Conservation (phyloP, 495 filamentous ascomycete species). For the Xylaria scruposa region DNA sequence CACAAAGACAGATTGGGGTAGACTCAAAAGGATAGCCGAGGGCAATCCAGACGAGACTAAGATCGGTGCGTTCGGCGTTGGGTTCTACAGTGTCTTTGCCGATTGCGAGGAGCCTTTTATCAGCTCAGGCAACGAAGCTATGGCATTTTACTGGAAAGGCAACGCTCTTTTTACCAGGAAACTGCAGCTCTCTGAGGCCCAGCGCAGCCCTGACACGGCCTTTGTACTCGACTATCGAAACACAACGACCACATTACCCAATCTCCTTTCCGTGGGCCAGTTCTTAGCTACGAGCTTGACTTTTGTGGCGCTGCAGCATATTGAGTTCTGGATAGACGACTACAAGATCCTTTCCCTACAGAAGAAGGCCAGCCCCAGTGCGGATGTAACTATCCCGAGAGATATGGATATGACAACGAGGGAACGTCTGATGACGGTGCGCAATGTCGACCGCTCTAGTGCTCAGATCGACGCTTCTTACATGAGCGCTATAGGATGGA, state of each 20-base stretch:
- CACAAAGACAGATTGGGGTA: conserved; percentile 84
- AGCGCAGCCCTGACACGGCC: conserved; percentile 73
- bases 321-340: conserved; percentile 91
- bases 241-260: conserved; percentile 80
- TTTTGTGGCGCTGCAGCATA: conserved; percentile 85
- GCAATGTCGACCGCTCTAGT: conserved; percentile 74
- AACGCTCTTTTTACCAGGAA: conserved; percentile 91
- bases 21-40: conserved; percentile 95
- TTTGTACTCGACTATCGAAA: conserved; percentile 95
- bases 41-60: conserved; percentile 99
- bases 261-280: conserved; percentile 81
- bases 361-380: conserved; percentile 83
- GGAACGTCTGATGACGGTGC: conserved; percentile 84
- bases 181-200: conserved; percentile 67
- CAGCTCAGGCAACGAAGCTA: conserved; percentile 85
- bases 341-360: conserved; percentile 75
- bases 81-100: conserved; percentile 98
- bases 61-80: conserved; percentile 98
- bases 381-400: conserved; percentile 73
- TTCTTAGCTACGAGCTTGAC: conserved; percentile 95
- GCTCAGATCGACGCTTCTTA: conserved; percentile 91
- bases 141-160: conserved; percentile 99
- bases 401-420: conserved; percentile 82
- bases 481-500: conserved; percentile 89
- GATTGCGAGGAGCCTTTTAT: conserved; percentile 98